phyloP scores from a whole-genome alignment of 352 stramenopile species.

The Phytophthora tubulina region DNA sequence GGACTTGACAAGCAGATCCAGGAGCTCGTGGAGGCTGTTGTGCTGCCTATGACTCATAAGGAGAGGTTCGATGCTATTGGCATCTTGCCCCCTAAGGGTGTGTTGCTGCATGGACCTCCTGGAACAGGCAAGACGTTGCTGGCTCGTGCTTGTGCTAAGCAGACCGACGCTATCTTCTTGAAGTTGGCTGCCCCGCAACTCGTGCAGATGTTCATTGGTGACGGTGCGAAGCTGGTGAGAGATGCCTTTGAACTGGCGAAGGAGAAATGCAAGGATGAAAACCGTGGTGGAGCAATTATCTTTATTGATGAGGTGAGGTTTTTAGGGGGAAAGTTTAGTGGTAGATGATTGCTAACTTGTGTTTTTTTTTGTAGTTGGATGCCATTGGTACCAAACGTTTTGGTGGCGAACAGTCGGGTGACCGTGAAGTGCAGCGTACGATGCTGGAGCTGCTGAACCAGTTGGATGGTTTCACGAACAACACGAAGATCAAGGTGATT shows the following conservation, averaged over 20 bases:
- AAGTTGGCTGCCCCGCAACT: conserved; percentile 98
- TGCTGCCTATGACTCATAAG: conserved; percentile 98
- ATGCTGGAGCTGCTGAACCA: conserved; percentile 99
- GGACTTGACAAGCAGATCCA: conserved; percentile 99
- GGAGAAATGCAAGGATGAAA: conserved; percentile 93
- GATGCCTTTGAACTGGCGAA: conserved; percentile 98
- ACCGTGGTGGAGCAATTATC: conserved; percentile 95
- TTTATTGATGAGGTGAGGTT: conserved; percentile 97
- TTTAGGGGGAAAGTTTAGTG: too few species aligned
- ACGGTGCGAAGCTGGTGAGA: conserved; percentile 97
- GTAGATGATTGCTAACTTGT: background rate
- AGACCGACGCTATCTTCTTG: conserved; percentile 99
- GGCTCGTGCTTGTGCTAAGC: conserved; percentile 98
- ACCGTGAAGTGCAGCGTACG: conserved; percentile 98
- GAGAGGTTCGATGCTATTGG: conserved; percentile 98
- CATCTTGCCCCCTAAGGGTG: conserved; percentile 96
- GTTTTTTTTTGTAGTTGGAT: conserved; percentile 85
- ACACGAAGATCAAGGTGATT: conserved; percentile 99
- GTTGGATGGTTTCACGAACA: conserved; percentile 98
- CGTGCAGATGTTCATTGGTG: conserved; percentile 99
- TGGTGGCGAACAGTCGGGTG: conserved; percentile 96
- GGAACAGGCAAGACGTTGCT: conserved; percentile 99
- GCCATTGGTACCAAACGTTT: conserved; percentile 99
- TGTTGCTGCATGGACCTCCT: conserved; percentile 97
- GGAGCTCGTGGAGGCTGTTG: conserved; percentile 98